Evolutionary conservation across 2,329 filamentous ascomycete species (phyloP).

Genomic region (Boeremia lycopersici): DNA sequence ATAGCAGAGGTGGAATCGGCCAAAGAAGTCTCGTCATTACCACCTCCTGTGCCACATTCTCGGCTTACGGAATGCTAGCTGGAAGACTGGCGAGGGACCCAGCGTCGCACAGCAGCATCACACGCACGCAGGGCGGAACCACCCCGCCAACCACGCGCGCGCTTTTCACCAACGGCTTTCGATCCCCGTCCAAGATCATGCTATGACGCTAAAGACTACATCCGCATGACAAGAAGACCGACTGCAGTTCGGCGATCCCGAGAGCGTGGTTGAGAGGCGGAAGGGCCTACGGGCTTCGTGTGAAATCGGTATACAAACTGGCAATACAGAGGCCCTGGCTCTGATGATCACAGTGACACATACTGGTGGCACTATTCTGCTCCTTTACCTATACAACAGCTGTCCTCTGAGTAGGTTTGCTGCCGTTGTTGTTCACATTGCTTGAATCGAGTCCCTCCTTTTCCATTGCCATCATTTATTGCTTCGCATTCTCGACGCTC

Average conservation of each 20-base stretch:
- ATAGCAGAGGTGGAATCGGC: constrained; percentile 4
- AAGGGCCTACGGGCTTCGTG: neutral
- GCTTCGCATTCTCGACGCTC: constrained; percentile 1
- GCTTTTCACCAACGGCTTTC: constrained; percentile 1
- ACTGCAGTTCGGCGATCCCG: neutral
- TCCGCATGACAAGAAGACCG: neutral
- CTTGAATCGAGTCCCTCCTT: neutral
- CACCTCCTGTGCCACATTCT: constrained; percentile 8
- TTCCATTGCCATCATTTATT: neutral
- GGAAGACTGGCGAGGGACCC: constrained; percentile 10
- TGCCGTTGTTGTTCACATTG: neutral
- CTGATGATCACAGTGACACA: constrained; percentile 8
- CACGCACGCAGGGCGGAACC: constrained; percentile 11
- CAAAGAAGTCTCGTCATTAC: neutral
- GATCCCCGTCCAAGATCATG: constrained; percentile 4
- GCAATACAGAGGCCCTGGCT: neutral
- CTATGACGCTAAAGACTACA: constrained; percentile 2
- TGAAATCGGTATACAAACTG: neutral
- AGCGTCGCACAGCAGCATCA: constrained; percentile 20
- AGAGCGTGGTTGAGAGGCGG: neutral
- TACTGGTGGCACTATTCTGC: neutral
- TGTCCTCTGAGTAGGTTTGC: neutral
- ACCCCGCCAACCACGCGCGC: constrained; percentile 7
- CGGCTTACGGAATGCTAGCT: constrained; percentile 8
- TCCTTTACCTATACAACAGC: neutral